phyloP scores from a whole-genome alignment of 164 flowering plant genomes.

The Vitis cinerea region DNA sequence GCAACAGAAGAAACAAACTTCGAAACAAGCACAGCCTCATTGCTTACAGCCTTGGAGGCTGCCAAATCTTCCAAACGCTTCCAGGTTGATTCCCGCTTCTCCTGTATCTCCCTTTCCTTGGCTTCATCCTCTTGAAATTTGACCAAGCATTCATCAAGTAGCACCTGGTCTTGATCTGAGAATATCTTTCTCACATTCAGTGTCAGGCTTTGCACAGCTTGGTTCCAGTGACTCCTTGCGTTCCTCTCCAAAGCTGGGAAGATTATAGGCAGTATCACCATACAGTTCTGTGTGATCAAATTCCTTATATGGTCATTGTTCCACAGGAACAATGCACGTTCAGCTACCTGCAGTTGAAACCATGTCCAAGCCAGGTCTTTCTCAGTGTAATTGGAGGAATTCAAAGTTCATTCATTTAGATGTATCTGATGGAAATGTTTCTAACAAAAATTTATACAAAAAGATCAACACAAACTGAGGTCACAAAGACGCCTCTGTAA shows the following conservation, averaged over 20 bases:
- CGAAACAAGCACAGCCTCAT: slow-evolving; percentile 60
- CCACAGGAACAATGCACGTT: slow-evolving; percentile 79
- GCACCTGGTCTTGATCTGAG: slow-evolving; percentile 59
- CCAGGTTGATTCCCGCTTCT: slow-evolving; percentile 63
- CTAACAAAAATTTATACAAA: no score
- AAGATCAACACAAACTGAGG: no score
- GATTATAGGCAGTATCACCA: slow-evolving; percentile 66
- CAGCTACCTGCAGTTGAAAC: slow-evolving; percentile 60
- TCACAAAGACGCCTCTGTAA: no score
- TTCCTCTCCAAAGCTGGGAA: slow-evolving; percentile 78
- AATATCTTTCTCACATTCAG: slow-evolving; percentile 75
- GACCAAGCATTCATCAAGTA: slow-evolving; percentile 63
- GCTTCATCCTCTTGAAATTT: slow-evolving; percentile 63
- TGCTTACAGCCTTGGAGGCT: slow-evolving; percentile 53
- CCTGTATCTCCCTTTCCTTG: slow-evolving; percentile 44
- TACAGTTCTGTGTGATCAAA: slow-evolving; percentile 62
- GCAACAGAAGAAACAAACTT: slow-evolving; percentile 47
- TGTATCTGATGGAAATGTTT: not conserved
- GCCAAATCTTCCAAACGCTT: slow-evolving; percentile 80
- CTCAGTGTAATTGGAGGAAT: not conserved
- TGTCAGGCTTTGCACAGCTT: slow-evolving; percentile 80
- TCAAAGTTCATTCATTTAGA: not conserved
- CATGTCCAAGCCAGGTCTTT: not conserved
- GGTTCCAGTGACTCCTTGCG: slow-evolving; percentile 75
- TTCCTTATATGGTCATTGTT: slow-evolving; percentile 80